phyloP scores from a whole-genome alignment of 1,139 yeast species.

The Geotrichum cucujoidarum region DNA sequence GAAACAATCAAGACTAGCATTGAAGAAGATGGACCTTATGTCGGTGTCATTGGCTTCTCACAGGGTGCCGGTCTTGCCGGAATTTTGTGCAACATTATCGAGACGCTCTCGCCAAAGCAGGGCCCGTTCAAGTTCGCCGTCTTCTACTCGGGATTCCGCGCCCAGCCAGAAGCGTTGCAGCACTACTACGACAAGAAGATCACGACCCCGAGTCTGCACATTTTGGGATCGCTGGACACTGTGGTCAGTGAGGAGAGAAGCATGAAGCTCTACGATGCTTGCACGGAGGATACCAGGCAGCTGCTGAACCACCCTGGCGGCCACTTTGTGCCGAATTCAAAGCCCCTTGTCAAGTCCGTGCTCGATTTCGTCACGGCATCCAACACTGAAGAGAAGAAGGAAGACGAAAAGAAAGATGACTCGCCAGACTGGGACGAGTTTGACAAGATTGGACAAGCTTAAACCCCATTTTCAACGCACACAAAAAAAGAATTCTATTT shows the following conservation, averaged over 20 bases:
- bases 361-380: slow-evolving; percentile 23
- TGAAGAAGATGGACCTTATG: slow-evolving; percentile 73
- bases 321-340: slow-evolving; percentile 77
- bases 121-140: slow-evolving; percentile 63
- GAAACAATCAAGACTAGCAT: slow-evolving; percentile 53
- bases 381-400: slow-evolving; percentile 6
- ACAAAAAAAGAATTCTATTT: too few relatives aligned
- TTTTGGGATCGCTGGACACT: slow-evolving; percentile 83
- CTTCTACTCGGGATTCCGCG: slow-evolving; percentile 70
- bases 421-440: slow-evolving; percentile 42
- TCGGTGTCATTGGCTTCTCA: slow-evolving; percentile 83
- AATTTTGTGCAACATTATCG: slow-evolving; percentile 30
- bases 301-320: slow-evolving; percentile 75
- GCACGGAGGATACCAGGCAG: slow-evolving; percentile 45
- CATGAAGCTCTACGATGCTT: slow-evolving; percentile 51
- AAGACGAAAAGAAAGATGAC: slow-evolving; percentile 15
- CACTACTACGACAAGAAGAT: slow-evolving; percentile 45
- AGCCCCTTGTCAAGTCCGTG: slow-evolving; percentile 54
- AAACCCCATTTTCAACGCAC: neutral
- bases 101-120: slow-evolving; percentile 31
- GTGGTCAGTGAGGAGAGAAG: slow-evolving; percentile 75
- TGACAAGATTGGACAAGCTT: slow-evolving; percentile 39
- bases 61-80: slow-evolving; percentile 89
- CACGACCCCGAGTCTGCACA: slow-evolving; percentile 61
- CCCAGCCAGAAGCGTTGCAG: slow-evolving; percentile 52